These are phyloP conservation scores for Pseudohalonectria lignicola DNA, from an alignment of 2,329 filamentous ascomycete species.

Conservation along the genomic window DNA sequence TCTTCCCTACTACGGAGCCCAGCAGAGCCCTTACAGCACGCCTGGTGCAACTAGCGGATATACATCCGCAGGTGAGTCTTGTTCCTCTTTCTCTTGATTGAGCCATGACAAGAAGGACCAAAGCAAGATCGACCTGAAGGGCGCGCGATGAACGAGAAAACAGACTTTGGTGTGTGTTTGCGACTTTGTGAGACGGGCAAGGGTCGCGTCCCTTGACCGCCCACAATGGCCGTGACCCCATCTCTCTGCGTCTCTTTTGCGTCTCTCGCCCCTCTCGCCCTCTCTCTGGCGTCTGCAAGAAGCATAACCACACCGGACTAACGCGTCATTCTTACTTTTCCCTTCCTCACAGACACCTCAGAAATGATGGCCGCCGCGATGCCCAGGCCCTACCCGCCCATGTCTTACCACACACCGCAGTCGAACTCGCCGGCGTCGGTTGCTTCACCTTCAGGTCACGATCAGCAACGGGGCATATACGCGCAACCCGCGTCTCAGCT, in stretches of 20 bases:
- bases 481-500: constrained; percentile 69
- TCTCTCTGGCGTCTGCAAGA: no score
- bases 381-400: constrained; percentile 80
- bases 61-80: constrained; percentile 67
- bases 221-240: no score
- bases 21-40: constrained; percentile 74
- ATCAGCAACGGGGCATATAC: constrained; percentile 83
- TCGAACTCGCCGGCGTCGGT: constrained; percentile 92
- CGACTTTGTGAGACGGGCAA: no score
- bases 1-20: constrained; percentile 58
- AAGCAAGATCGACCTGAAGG: no score
- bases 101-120: no score
- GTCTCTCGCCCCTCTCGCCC: no score
- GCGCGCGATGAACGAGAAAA: no score
- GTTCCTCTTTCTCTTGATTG: constrained; percentile 3
- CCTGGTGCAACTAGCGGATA: constrained; percentile 75
- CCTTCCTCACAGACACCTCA: constrained; percentile 36
- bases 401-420: constrained; percentile 85
- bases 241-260: no score
- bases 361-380: constrained; percentile 58
- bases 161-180: no score
- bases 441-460: constrained; percentile 77
- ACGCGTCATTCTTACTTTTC: no score
- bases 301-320: no score
- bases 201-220: no score